A percentile compares a stretch with the other conserved stretches of the same genome.
These are phyloP conservation scores for Colletotrichum horii DNA, from an alignment of 2,329 filamentous ascomycete species.

Conservation along the genomic window DNA sequence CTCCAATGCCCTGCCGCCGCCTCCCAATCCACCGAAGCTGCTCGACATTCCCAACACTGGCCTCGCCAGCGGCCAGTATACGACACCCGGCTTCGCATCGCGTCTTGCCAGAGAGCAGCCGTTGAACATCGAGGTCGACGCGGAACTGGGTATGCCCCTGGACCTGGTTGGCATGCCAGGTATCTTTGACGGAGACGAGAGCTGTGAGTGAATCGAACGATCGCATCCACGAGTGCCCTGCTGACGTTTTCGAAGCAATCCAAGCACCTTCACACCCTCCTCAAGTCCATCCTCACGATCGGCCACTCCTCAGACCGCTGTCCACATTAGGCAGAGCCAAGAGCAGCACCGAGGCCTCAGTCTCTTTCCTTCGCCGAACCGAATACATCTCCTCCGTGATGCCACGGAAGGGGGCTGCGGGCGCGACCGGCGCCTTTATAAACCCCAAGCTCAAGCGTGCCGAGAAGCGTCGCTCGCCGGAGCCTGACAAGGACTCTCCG, in stretches of 20 bases:
- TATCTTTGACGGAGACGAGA: slow-evolving; percentile 93
- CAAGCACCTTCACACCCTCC: slow-evolving; percentile 77
- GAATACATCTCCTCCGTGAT: slow-evolving; percentile 83
- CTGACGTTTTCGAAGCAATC: slow-evolving; percentile 64
- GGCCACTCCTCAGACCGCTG: slow-evolving; percentile 81
- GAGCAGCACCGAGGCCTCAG: slow-evolving; percentile 70
- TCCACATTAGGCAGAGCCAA: slow-evolving; percentile 86
- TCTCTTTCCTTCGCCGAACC: slow-evolving; percentile 93
- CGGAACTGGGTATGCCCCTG: slow-evolving; percentile 96
- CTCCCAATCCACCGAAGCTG: slow-evolving; percentile 93
- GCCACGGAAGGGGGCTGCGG: slow-evolving; percentile 58
- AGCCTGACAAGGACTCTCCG: slow-evolving; percentile 65
- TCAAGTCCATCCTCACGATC: slow-evolving; percentile 81
- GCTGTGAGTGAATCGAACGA: slow-evolving; percentile 65
- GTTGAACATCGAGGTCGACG: slow-evolving; percentile 95
- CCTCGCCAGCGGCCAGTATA: slow-evolving; percentile 85
- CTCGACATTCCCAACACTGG: slow-evolving; percentile 96
- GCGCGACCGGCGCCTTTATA: slow-evolving; percentile 38
- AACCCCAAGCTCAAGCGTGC: slow-evolving; percentile 35
- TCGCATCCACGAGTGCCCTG: neutral
- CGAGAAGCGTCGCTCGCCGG: slow-evolving; percentile 58
- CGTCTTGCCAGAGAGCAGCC: slow-evolving; percentile 89
- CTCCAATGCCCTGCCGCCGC: slow-evolving; percentile 93
- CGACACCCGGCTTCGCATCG: slow-evolving; percentile 87
- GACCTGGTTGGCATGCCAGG: slow-evolving; percentile 94